Base-by-base conservation (phyloP, 2,329 filamentous ascomycete species). In the Aaosphaeria pasadenensis region DNA sequence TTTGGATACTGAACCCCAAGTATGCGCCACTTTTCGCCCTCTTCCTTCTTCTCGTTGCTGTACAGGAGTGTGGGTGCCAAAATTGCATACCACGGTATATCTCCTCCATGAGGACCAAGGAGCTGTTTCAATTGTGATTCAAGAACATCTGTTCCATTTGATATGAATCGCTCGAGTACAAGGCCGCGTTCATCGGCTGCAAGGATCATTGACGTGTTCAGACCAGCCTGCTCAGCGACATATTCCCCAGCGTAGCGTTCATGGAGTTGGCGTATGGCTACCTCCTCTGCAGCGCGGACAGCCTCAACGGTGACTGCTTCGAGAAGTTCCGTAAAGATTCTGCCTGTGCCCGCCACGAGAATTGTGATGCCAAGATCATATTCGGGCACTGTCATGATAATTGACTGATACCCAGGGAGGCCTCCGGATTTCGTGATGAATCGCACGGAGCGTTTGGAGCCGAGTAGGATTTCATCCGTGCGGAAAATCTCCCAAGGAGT, bases 401-500 rank as follows among this genome's bases (percentile, higher is more conserved):
- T 58, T 3, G 70, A 72, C 4, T 56, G 57, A 43, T 77, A 78
- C 2, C 70, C 71, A 1, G 73, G 73, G 1, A 75, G 51, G 0
- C 70, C 69, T 5, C 75, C 75, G 2, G 60, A 55, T 55, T 78
- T 78, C 2, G 74, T 76, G 33, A 73, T 60, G 51, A 77, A 72
- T 2, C 71, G 74, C 3, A 77, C 65, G 0, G 71, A 63, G 9
- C 72, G 60, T 5, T 52, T 57, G 7, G 64, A 72, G 11, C 65
- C 49, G 6, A 53, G 43, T 1, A 77, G 58, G 11, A 75, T 64
- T 5, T 61, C 60, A 36, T 72, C 66, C 2, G 69, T 73, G 0
- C 73, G 70, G 39, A 71, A 72, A 0, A 74, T 77, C 54, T 78
- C 75, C 71, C 74, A 78, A 0, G 75, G 74, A 61, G 74, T 72